Evolutionary conservation across 1,284 basidiomycete genomes (phyloP).

Genomic region (Sanghuangporus baumii): DNA sequence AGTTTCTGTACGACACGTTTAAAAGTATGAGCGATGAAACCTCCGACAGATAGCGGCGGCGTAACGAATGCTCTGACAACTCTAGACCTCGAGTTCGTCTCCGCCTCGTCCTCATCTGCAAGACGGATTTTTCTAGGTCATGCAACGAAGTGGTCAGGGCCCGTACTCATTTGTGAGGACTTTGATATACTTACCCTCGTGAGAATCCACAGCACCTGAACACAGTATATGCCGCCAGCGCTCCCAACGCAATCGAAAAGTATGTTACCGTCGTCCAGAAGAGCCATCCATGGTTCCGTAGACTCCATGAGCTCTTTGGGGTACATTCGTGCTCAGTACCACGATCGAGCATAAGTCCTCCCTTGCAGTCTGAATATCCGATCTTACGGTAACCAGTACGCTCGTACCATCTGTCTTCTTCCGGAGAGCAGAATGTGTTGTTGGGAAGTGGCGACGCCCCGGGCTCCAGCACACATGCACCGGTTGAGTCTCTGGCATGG

Average conservation of each 20-base stretch:
- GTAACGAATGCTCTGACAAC: too few relatives aligned
- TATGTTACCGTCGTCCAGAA: conserved; percentile 81
- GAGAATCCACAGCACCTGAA: conserved; percentile 62
- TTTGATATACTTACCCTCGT: conserved; percentile 53
- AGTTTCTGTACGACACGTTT: too few relatives aligned
- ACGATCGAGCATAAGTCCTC: conserved; percentile 66
- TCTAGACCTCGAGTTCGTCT: too few relatives aligned
- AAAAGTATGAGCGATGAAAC: too few relatives aligned
- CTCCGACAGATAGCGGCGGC: too few relatives aligned
- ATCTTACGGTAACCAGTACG: conserved; percentile 87
- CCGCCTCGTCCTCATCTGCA: too few relatives aligned
- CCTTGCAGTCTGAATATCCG: conserved; percentile 79
- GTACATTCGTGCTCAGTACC: conserved; percentile 75
- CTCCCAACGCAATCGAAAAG: conserved; percentile 71
- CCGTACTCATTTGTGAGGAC: too few relatives aligned
- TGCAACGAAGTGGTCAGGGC: too few relatives aligned
- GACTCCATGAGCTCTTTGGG: conserved; percentile 77
- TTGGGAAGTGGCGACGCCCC: conserved; percentile 58
- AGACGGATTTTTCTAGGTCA: too few relatives aligned
- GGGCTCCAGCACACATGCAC: conserved; percentile 69
- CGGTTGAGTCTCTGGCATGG: conserved; percentile 59
- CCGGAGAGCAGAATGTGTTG: conserved; percentile 57
- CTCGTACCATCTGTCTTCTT: conserved; percentile 82
- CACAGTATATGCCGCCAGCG: conserved; percentile 73
- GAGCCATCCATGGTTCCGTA: conserved; percentile 60